Conservation (phyloP, 768 basidiomycete species). For the Nevesoporus exiguus region DNA sequence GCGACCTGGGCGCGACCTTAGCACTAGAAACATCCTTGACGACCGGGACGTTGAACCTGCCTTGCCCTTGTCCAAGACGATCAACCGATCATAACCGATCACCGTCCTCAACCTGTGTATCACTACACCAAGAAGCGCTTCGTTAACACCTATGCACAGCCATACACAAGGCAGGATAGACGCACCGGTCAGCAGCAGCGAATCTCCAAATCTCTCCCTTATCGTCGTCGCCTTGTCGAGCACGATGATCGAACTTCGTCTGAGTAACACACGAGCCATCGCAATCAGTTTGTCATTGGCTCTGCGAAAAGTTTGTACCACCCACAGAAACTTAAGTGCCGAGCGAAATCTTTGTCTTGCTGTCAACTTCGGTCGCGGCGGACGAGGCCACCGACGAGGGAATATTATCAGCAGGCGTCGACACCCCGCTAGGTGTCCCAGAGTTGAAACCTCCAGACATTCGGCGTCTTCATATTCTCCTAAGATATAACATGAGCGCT, state of each 20-base stretch:
- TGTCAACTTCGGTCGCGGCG: conserved; percentile 50
- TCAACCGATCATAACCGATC: conserved; percentile 76
- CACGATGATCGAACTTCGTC: conserved; percentile 70
- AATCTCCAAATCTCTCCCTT: conserved; percentile 76
- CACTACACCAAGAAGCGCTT: conserved; percentile 30
- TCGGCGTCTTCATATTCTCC: conserved; percentile 77
- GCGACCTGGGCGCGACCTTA: conserved; percentile 34
- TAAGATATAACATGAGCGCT: conserved; percentile 21
- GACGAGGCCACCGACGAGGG: conserved; percentile 41
- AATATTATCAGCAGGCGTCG: conserved; percentile 42
- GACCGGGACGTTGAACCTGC: conserved; percentile 8
- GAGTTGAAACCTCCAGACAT: conserved; percentile 70
- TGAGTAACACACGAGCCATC: conserved; percentile 77
- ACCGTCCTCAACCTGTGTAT: conserved; percentile 75
- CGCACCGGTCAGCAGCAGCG: conserved; percentile 69
- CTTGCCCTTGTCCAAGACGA: conserved; percentile 61
- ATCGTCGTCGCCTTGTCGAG: conserved; percentile 87
- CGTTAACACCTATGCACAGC: neutral
- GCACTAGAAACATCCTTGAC: neutral
- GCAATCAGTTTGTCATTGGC: conserved; percentile 86
- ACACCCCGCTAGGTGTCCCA: conserved; percentile 41
- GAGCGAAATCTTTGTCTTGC: conserved; percentile 56
- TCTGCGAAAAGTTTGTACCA: conserved; percentile 89
- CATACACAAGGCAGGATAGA: neutral
- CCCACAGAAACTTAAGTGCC: conserved; percentile 82